A percentile compares a stretch with the other conserved stretches of the same genome.
phyloP scores from a whole-genome alignment of 129 eudicot genomes.

The Centrapalus pauciflorus region DNA sequence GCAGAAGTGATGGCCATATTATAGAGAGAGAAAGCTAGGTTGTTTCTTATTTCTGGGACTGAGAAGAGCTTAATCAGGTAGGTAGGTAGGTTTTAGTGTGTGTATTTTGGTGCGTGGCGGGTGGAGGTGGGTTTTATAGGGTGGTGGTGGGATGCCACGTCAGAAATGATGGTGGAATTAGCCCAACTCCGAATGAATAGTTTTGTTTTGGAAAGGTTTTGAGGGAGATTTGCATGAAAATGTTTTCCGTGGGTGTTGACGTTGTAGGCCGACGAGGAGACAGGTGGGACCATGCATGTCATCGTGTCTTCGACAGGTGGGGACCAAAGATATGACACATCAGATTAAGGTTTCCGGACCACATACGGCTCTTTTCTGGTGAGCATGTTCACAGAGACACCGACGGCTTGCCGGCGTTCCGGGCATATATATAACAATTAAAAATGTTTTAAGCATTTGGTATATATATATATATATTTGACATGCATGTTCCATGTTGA shows the following conservation, averaged over 20 bases:
- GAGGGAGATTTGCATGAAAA: constrained; percentile 42
- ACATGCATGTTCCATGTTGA: no score
- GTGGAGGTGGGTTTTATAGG: constrained; percentile 21
- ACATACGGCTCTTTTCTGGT: constrained; percentile 38
- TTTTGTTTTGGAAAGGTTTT: constrained; percentile 38
- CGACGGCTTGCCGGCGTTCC: constrained; percentile 56
- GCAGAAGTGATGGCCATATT: constrained; percentile 32
- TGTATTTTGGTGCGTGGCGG: constrained; percentile 16
- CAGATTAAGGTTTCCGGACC: constrained; percentile 32
- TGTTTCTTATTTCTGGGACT: no score
- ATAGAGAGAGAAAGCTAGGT: no score
- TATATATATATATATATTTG: no score
- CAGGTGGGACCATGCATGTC: constrained; percentile 51
- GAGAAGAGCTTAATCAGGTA: no score
- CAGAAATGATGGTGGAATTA: not conserved
- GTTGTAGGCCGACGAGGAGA: constrained; percentile 23
- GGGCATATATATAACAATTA: no score
- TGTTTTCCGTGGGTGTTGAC: constrained; percentile 26
- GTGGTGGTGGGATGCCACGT: constrained; percentile 18
- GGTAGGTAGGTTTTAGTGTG: constrained; percentile 2
- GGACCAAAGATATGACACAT: constrained; percentile 33
- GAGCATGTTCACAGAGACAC: constrained; percentile 37
- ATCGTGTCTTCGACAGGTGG: constrained; percentile 36
- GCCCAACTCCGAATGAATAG: constrained; percentile 30
- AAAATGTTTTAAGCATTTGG: no score